Conservation (phyloP, 345 rosid species). For the Heritiera littoralis region DNA sequence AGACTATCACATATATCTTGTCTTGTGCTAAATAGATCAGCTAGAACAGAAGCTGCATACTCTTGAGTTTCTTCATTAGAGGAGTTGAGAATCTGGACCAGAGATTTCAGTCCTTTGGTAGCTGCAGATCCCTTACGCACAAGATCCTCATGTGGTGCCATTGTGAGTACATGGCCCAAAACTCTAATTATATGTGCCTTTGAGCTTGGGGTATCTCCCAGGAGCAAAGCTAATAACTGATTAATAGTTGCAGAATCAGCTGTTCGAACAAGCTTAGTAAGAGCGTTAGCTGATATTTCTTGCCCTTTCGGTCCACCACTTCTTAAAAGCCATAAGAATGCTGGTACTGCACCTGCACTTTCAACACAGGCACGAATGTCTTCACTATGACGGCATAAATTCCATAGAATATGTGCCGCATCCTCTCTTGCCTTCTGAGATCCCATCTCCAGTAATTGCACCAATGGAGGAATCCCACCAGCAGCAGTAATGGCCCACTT, state of each 20-base stretch:
- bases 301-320: slow-evolving; percentile 70
- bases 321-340: slow-evolving; percentile 78
- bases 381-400: slow-evolving; percentile 82
- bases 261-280: slow-evolving; percentile 56
- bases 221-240: slow-evolving; percentile 70
- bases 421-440: slow-evolving; percentile 81
- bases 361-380: slow-evolving; percentile 88
- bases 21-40: slow-evolving; percentile 72
- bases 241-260: slow-evolving; percentile 87
- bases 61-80: slow-evolving; percentile 77
- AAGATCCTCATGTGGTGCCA: slow-evolving; percentile 65
- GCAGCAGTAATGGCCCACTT: slow-evolving; percentile 98
- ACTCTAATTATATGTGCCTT: slow-evolving; percentile 66
- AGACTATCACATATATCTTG: slow-evolving; percentile 80
- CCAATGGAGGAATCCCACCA: slow-evolving; percentile 95
- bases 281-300: slow-evolving; percentile 72
- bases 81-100: slow-evolving; percentile 69
- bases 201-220: slow-evolving; percentile 59
- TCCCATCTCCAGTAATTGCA: slow-evolving; percentile 78
- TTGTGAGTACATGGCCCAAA: slow-evolving; percentile 76
- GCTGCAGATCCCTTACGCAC: slow-evolving; percentile 70
- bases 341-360: slow-evolving; percentile 83
- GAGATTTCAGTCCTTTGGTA: slow-evolving; percentile 70
- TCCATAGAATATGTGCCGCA: slow-evolving; percentile 75
- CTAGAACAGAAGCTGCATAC: slow-evolving; percentile 78